Percentiles rank a stretch among this genome's conserved stretches.
Evolutionary conservation across 352 stramenopile species (phyloP).

Genomic region (Phytophthora quininea): DNA sequence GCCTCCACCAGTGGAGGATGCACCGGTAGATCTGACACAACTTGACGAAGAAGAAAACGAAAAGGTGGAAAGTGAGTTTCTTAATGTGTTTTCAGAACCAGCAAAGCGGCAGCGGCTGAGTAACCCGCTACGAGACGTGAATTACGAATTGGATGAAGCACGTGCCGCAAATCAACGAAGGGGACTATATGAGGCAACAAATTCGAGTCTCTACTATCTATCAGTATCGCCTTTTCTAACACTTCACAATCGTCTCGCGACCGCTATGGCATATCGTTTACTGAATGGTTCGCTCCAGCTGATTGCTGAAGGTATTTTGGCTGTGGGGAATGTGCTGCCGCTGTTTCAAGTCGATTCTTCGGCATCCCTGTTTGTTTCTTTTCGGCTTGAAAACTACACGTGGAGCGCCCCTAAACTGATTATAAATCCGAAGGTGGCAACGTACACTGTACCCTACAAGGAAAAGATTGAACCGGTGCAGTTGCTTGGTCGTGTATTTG

Average conservation of each 20-base stretch:
- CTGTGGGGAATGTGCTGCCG: constrained; percentile 80
- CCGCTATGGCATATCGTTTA: constrained; percentile 82
- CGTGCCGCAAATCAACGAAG: constrained; percentile 75
- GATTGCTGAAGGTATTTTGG: constrained; percentile 85
- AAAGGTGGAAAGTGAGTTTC: constrained; percentile 82
- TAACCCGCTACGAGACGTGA: constrained; percentile 70
- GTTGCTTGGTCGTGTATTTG: constrained; percentile 72
- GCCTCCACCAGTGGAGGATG: constrained; percentile 20
- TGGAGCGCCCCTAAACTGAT: constrained; percentile 84
- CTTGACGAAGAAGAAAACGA: constrained; percentile 67
- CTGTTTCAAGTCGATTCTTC: constrained; percentile 83
- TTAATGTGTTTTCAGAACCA: constrained; percentile 72
- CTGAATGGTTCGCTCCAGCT: constrained; percentile 85
- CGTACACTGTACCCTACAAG: constrained; percentile 82
- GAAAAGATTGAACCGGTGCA: constrained; percentile 73
- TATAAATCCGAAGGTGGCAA: constrained; percentile 74
- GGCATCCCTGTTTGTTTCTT: constrained; percentile 78
- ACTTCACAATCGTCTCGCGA: constrained; percentile 84
- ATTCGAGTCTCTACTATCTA: constrained; percentile 85
- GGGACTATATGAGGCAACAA: constrained; percentile 82
- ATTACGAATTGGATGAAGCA: constrained; percentile 84
- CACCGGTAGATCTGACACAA: constrained; percentile 29
- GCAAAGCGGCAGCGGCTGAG: constrained; percentile 53
- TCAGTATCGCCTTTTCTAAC: constrained; percentile 86
- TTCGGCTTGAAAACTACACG: constrained; percentile 89